These are phyloP conservation scores for Coffea humblotiana DNA, from an alignment of 305 asterid species.

Conservation along the genomic window DNA sequence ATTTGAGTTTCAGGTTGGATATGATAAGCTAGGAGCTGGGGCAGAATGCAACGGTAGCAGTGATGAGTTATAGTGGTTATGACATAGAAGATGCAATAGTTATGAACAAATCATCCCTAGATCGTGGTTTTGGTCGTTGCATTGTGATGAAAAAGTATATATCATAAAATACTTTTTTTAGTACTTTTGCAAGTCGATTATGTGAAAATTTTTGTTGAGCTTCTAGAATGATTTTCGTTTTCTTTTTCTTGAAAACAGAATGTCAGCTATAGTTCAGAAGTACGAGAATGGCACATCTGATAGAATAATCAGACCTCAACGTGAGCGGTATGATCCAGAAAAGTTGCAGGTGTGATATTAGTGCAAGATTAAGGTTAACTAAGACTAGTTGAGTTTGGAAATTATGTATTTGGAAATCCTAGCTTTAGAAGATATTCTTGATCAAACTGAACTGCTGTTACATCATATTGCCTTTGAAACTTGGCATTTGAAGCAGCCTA, in stretches of 20 bases:
- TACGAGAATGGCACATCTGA: conserved; percentile 62
- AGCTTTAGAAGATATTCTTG: background rate
- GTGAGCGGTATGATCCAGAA: conserved; percentile 55
- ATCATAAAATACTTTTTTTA: conserved; percentile 4
- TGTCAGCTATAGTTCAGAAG: conserved; percentile 55
- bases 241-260: conserved; percentile 37
- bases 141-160: conserved; percentile 78
- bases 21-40: conserved; percentile 99
- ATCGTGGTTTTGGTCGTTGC: conserved; percentile 99
- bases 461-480: background rate
- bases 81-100: conserved; percentile 99
- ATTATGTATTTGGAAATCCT: background rate
- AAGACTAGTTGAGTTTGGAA: too few species aligned
- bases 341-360: conserved; percentile 54
- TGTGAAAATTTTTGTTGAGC: background rate
- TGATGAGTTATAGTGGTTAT: conserved; percentile 98
- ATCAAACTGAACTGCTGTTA: background rate
- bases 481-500: background rate
- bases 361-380: background rate
- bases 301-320: conserved; percentile 60
- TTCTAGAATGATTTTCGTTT: too few species aligned
- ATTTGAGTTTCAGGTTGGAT: conserved; percentile 53
- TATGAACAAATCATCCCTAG: conserved; percentile 96
- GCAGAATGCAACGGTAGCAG: conserved; percentile 98
- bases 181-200: background rate